Conservation (phyloP, 2,329 filamentous ascomycete species). For the Venturia asperata region DNA sequence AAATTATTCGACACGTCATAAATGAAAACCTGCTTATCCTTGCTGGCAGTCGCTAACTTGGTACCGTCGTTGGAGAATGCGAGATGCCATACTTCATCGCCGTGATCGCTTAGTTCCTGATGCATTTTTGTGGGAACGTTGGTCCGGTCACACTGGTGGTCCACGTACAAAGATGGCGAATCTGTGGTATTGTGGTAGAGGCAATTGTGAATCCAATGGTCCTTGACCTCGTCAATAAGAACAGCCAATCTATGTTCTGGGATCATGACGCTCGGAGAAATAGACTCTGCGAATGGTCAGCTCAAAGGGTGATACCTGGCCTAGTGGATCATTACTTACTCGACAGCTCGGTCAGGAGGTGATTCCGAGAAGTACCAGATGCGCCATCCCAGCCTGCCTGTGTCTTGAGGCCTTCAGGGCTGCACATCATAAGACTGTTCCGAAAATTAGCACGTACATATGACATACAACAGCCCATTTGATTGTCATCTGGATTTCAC, state of each 20-base stretch:
- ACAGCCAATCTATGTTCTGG: slow-evolving; percentile 81
- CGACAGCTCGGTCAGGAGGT: slow-evolving; percentile 73
- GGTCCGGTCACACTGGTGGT: slow-evolving; percentile 74
- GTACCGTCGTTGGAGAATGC: slow-evolving; percentile 83
- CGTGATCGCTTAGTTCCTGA: slow-evolving; percentile 63
- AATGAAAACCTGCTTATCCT: slow-evolving; percentile 66
- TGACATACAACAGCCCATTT: background rate
- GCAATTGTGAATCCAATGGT: slow-evolving; percentile 73
- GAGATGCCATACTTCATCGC: slow-evolving; percentile 84
- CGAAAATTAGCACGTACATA: background rate
- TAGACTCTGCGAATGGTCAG: slow-evolving; percentile 54
- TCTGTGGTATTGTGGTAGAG: slow-evolving; percentile 77
- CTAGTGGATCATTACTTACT: slow-evolving; percentile 46
- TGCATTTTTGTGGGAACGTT: slow-evolving; percentile 71
- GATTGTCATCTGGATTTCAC: background rate
- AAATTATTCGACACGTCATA: slow-evolving; percentile 71
- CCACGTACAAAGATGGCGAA: slow-evolving; percentile 78
- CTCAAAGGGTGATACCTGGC: background rate
- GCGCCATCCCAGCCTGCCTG: slow-evolving; percentile 84
- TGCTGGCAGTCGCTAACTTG: slow-evolving; percentile 74
- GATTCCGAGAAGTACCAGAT: slow-evolving; percentile 62
- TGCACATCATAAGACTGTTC: slow-evolving; percentile 79
- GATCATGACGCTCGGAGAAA: slow-evolving; percentile 95
- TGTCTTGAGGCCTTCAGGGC: slow-evolving; percentile 65
- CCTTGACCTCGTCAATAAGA: slow-evolving; percentile 76